A percentile compares a stretch with the other conserved stretches of the same genome.
Conservation (phyloP, 164 flowering plant species). For the Hamamelis virginiana region DNA sequence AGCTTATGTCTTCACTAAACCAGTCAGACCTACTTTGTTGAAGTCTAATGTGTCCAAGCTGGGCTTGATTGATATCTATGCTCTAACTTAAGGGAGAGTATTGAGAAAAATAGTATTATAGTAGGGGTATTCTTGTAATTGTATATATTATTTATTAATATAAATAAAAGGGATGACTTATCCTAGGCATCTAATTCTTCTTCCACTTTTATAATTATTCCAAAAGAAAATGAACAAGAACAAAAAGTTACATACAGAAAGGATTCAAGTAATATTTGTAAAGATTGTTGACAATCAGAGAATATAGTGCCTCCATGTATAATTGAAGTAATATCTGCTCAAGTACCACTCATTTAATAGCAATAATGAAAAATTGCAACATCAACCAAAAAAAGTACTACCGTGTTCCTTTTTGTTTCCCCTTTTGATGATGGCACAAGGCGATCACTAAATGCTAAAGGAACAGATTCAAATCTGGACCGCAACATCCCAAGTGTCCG, state of each 20-base stretch:
- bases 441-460: constrained; percentile 57
- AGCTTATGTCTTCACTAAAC: too few relatives aligned
- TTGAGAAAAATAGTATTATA: too few relatives aligned
- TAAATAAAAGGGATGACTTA: too few relatives aligned
- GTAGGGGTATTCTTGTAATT: too few relatives aligned
- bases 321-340: background rate
- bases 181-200: too few relatives aligned
- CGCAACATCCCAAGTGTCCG: constrained; percentile 97
- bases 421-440: constrained; percentile 61
- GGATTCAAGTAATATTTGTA: background rate
- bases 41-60: too few relatives aligned
- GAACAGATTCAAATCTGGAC: constrained; percentile 86
- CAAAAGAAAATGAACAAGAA: background rate
- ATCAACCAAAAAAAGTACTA: constrained; percentile 19
- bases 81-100: too few relatives aligned
- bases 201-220: too few relatives aligned
- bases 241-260: background rate
- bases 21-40: too few relatives aligned
- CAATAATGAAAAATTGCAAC: background rate
- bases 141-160: too few relatives aligned
- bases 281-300: background rate
- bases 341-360: background rate
- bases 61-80: too few relatives aligned
- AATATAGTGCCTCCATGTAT: background rate
- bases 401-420: constrained; percentile 31